These are phyloP conservation scores for Yarrowia divulgata DNA, from an alignment of 805 yeast genomes.

Conservation along the genomic window DNA sequence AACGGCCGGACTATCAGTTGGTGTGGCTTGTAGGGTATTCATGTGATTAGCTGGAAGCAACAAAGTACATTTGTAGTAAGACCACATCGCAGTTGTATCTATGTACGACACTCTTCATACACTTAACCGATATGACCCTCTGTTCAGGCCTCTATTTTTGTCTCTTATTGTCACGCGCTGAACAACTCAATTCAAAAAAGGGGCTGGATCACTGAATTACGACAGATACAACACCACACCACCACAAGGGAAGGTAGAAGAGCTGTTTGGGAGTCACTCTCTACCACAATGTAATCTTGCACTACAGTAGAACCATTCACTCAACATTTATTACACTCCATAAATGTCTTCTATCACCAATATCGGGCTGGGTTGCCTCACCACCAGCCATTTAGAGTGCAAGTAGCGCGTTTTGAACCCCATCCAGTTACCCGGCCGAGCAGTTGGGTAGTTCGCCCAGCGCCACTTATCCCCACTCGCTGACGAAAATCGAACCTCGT, in stretches of 20 bases:
- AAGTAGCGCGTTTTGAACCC: neutral
- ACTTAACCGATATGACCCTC: no score
- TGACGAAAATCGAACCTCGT: constrained; percentile 31
- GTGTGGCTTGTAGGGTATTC: no score
- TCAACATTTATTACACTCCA: no score
- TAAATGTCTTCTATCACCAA: no score
- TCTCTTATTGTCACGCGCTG: neutral
- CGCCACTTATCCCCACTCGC: constrained; percentile 23
- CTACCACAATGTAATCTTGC: no score
- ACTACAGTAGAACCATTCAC: no score
- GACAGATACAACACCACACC: neutral
- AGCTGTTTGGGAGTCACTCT: no score
- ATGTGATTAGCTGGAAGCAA: no score
- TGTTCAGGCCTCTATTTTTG: neutral
- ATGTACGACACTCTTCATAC: no score
- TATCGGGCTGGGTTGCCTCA: no score
- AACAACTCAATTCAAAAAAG: neutral
- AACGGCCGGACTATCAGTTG: neutral
- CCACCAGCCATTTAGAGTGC: neutral
- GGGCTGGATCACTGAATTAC: neutral
- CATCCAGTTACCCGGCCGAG: constrained; percentile 21
- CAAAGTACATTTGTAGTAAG: no score
- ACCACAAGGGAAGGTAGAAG: neutral
- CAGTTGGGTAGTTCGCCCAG: neutral
- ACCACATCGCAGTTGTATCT: no score